Conservation (phyloP, 805 yeast species). For the Candida xiaguanensis region DNA sequence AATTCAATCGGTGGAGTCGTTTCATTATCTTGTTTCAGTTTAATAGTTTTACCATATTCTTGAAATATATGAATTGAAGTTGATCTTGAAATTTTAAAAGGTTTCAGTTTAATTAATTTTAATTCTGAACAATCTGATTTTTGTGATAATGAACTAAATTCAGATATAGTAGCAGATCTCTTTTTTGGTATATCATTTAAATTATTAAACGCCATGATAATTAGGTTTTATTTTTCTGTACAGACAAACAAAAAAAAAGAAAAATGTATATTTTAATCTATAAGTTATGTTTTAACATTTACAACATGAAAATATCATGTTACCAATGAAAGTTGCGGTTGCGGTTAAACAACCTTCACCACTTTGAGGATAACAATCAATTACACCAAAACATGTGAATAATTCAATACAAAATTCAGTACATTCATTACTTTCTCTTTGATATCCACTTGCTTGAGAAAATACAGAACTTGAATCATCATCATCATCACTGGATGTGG, state of each 20-base stretch:
- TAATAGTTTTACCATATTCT: constrained; percentile 5
- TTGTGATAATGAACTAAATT: neutral
- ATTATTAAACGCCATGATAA: constrained; percentile 2
- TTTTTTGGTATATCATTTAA: constrained; percentile 1
- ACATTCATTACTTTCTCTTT: constrained; percentile 37
- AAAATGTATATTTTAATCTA: too few species aligned
- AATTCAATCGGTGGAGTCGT: neutral
- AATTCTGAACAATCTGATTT: neutral
- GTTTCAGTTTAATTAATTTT: constrained; percentile 3
- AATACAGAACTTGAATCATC: constrained; percentile 6
- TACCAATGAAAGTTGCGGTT: constrained; percentile 35
- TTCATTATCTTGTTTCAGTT: neutral
- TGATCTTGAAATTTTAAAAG: constrained; percentile 10
- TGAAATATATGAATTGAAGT: constrained; percentile 8
- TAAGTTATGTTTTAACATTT: constrained; percentile 7
- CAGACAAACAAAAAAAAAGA: neutral
- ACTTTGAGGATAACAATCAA: constrained; percentile 35
- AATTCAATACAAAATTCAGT: constrained; percentile 38
- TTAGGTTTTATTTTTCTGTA: neutral
- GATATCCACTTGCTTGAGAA: constrained; percentile 29
- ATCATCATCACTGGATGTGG: neutral
- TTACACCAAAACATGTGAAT: constrained; percentile 37
- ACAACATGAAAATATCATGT: constrained; percentile 30
- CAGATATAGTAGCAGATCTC: constrained; percentile 10
- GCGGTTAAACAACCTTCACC: constrained; percentile 40